A percentile compares a stretch with the other conserved stretches of the same genome.
Evolutionary conservation across 768 basidiomycete species (phyloP).

Genomic region (Pleurotus pulmonarius): DNA sequence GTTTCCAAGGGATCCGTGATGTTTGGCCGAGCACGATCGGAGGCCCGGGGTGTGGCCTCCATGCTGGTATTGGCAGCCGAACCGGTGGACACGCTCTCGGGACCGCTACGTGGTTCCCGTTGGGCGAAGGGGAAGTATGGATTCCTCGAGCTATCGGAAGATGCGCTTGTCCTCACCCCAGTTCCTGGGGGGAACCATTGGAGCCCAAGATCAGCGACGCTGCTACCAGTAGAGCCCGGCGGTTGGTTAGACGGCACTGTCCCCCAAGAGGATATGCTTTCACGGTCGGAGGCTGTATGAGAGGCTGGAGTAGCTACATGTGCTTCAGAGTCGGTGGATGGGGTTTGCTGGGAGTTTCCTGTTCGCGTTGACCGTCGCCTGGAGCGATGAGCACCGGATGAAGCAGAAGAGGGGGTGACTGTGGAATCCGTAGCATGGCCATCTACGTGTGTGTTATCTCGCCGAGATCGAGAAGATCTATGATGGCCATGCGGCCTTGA

Average conservation of each 20-base stretch:
- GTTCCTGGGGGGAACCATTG: slow-evolving; percentile 3
- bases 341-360: neutral
- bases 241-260: neutral
- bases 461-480: slow-evolving; percentile 4
- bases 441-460: neutral
- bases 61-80: neutral
- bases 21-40: neutral
- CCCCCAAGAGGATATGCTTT: slow-evolving; percentile 3
- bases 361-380: slow-evolving; percentile 1
- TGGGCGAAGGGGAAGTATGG: neutral
- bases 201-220: slow-evolving; percentile 1
- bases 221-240: slow-evolving; percentile 3
- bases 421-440: slow-evolving; percentile 5
- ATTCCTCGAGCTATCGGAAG: slow-evolving; percentile 1
- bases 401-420: neutral
- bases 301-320: slow-evolving; percentile 3
- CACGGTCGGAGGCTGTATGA: neutral
- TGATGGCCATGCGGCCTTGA: neutral
- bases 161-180: neutral
- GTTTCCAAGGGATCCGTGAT: slow-evolving; percentile 1
- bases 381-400: slow-evolving; percentile 4
- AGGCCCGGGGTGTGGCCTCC: slow-evolving; percentile 6
- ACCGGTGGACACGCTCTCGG: neutral
- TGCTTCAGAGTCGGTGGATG: neutral
- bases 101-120: neutral